These are phyloP conservation scores for Dryas drummondii DNA, from an alignment of 306 rosid genomes.

Conservation along the genomic window DNA sequence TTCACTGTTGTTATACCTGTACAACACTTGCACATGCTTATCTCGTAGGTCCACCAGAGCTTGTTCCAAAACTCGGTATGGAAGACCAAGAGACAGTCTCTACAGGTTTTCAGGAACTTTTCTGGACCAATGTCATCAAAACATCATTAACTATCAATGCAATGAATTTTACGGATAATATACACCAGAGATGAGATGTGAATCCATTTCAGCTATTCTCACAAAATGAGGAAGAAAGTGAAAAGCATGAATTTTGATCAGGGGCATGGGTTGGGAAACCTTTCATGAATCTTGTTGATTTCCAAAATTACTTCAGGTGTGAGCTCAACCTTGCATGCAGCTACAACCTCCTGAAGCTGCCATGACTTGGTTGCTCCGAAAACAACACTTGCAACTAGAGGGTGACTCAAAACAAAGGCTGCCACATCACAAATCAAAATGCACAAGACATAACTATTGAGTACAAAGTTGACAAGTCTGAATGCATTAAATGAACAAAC, in stretches of 20 bases:
- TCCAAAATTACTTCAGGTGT: constrained; percentile 50
- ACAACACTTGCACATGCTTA: constrained; percentile 1
- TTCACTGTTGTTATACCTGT: constrained; percentile 6
- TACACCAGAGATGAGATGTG: neutral
- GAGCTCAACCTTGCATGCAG: constrained; percentile 61
- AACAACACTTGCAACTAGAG: constrained; percentile 78
- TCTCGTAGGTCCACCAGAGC: neutral
- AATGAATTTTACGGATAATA: neutral
- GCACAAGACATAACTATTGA: neutral
- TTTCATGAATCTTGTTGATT: constrained; percentile 63
- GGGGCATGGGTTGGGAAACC: constrained; percentile 85
- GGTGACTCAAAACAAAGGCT: constrained; percentile 90
- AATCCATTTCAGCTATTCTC: neutral
- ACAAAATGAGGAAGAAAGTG: neutral
- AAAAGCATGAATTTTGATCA: constrained; percentile 27
- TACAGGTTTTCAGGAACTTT: neutral
- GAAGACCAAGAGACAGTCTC: neutral
- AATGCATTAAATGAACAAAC: neutral
- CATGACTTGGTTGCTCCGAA: constrained; percentile 82
- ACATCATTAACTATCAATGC: neutral
- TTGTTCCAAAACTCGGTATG: neutral
- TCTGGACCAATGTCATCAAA: neutral
- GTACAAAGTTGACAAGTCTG: neutral
- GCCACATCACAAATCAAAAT: constrained; percentile 26
- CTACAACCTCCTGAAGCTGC: constrained; percentile 69